phyloP scores from a whole-genome alignment of 148 eudicot genomes.

The Vaccinium darrowii region DNA sequence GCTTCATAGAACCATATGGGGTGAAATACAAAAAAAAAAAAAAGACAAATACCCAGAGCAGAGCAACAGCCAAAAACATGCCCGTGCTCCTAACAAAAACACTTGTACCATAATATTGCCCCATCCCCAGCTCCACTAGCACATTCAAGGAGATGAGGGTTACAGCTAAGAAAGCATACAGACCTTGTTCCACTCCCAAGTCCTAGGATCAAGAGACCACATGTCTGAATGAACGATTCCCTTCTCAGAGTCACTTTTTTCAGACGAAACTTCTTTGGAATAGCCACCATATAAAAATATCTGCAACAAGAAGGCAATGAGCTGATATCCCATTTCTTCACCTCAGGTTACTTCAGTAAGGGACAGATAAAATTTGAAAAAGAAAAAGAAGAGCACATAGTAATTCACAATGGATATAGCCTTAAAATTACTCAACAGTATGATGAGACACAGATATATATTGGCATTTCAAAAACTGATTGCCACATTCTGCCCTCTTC shows the following conservation, averaged over 20 bases:
- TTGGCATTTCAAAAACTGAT: not conserved
- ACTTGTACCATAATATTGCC: not conserved
- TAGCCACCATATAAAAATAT: conserved; percentile 93
- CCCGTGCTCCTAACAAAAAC: not conserved
- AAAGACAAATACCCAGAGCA: not conserved
- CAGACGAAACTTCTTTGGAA: conserved; percentile 82
- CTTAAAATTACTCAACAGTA: not conserved
- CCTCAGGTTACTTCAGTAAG: conserved; percentile 8
- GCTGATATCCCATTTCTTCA: not conserved
- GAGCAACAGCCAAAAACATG: conserved; percentile 12
- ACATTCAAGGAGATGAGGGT: not conserved
- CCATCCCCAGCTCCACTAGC: not conserved
- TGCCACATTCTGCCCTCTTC: not conserved
- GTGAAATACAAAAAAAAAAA: not conserved
- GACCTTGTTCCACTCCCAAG: conserved; percentile 99
- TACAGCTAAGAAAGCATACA: conserved; percentile 20
- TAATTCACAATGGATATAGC: not conserved
- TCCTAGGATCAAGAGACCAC: conserved; percentile 96
- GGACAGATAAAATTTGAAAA: not conserved
- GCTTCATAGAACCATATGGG: not conserved
- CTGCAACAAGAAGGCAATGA: conserved; percentile 38
- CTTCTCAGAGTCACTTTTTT: conserved; percentile 78
- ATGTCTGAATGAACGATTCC: conserved; percentile 94
- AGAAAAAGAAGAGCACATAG: not conserved
- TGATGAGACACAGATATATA: not conserved